Evolutionary conservation across 331 rosid species (phyloP).

Genomic region (Quercus tomentella): DNA sequence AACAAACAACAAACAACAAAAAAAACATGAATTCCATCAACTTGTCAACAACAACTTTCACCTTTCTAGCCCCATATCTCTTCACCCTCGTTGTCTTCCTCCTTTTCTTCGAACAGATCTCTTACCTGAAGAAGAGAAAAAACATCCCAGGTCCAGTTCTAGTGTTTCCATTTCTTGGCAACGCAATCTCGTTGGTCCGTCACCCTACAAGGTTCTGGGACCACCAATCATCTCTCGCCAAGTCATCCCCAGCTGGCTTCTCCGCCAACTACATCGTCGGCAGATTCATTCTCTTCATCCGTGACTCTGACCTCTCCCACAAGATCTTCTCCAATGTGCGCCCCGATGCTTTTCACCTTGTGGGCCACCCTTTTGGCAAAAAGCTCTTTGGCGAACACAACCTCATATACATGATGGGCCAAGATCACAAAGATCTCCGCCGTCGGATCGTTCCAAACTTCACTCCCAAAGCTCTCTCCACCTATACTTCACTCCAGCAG

Average conservation of each 20-base stretch:
- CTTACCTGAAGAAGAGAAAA: conserved; percentile 48
- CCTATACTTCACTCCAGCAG: conserved; percentile 77
- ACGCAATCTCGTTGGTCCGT: conserved; percentile 52
- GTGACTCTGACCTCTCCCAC: conserved; percentile 78
- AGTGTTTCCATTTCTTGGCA: conserved; percentile 66
- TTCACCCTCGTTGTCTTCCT: conserved; percentile 33
- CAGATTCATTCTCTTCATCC: conserved; percentile 63
- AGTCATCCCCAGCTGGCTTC: conserved; percentile 46
- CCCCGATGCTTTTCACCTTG: conserved; percentile 63
- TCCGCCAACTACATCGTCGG: conserved; percentile 80
- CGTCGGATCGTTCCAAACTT: conserved; percentile 84
- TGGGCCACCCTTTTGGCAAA: conserved; percentile 91
- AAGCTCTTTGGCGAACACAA: conserved; percentile 89
- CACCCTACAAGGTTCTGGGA: conserved; percentile 76
- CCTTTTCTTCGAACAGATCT: conserved; percentile 61
- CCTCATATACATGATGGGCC: conserved; percentile 82
- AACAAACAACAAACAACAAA: too few species aligned
- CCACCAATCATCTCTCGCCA: conserved; percentile 48
- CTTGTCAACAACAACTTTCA: background rate
- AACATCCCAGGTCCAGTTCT: conserved; percentile 56
- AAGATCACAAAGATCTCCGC: conserved; percentile 77
- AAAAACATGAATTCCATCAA: background rate
- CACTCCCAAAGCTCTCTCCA: conserved; percentile 71
- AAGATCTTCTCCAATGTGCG: conserved; percentile 75
- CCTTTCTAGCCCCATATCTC: conserved; percentile 34